Evolutionary conservation across 2,329 filamentous ascomycete genomes (phyloP), one percentile per base, ranked within the genome.

Genomic region (Elsinoe necatrix): DNA sequence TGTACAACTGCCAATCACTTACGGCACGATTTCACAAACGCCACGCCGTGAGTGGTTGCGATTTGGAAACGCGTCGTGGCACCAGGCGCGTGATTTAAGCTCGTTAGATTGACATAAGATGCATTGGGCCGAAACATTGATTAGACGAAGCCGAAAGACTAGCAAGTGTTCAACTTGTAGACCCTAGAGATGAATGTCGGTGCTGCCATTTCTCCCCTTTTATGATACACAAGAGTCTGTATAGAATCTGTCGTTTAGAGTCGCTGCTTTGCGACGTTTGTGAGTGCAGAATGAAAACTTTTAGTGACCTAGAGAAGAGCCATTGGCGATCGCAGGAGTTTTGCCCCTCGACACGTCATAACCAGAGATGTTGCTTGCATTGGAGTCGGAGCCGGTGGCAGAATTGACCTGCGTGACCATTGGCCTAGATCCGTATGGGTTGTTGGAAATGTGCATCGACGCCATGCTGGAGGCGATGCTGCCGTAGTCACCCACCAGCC

Each of bases 271-370:
- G 4, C 20, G 18, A 14, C 6, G 6, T 43, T 7, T 12, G 41
- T 29, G 7, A 20, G 8, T 43, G 6, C 14, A 7, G 3, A 6
- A 11, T 37, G 4, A 14, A 25, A 27, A 27, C 11, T 5, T 1
- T 45, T 18, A 50, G 12, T 34, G 45, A 11, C 25, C 18, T 21
- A 23, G 6, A 18, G 12, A 31, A 18, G 45, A 31, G 5, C 45
- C 45, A 34, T 50, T 50, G 14, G 27, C 45, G 18, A 50, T 50
- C 3, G 45, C 45, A 3, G 45, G 45, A 50, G 45, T 50, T 25
- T 18, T 50, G 25, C 45, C 29, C 25, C 45, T 31, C 18, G 29
- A 35, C 23, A 35, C 8, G 12, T 50, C 45, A 12, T 7, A 20
- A 6, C 27, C 27, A 21, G 18, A 18, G 27, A 20, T 12, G 12